Conservation (phyloP, 305 asterid species). For the Fraxinus sp. region DNA sequence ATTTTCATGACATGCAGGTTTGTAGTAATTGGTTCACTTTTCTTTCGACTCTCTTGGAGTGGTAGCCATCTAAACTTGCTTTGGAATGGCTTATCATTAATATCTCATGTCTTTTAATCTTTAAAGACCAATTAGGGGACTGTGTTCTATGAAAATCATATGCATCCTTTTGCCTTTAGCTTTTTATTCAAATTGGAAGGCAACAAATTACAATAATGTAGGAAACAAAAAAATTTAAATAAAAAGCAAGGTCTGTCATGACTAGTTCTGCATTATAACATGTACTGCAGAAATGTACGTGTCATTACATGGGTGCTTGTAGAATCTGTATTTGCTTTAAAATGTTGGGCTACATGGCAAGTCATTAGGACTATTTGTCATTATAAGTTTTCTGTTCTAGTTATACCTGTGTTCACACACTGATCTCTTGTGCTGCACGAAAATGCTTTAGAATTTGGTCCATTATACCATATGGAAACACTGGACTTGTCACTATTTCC, state of each 20-base stretch:
- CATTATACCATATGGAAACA: background rate
- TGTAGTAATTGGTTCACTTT: conserved; percentile 19
- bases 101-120: background rate
- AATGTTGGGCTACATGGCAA: background rate
- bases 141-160: background rate
- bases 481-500: background rate
- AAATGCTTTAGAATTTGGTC: background rate
- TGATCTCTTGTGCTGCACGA: background rate
- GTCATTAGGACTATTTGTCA: background rate
- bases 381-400: background rate
- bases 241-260: background rate
- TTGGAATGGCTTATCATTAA: conserved; percentile 6
- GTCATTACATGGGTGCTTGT: background rate
- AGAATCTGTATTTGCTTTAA: background rate
- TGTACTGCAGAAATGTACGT: background rate
- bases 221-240: background rate
- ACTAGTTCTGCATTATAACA: background rate
- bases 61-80: conserved; percentile 11
- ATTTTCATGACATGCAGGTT: conserved; percentile 98
- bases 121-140: background rate
- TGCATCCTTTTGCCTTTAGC: conserved; percentile 1
- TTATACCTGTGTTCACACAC: background rate
- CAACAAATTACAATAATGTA: background rate
- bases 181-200: background rate
- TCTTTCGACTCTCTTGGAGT: background rate